A percentile compares a stretch with the other conserved stretches of the same genome.
phyloP scores from a whole-genome alignment of 1,284 basidiomycete species.

The Cutaneotrichosporon cavernicola region DNA sequence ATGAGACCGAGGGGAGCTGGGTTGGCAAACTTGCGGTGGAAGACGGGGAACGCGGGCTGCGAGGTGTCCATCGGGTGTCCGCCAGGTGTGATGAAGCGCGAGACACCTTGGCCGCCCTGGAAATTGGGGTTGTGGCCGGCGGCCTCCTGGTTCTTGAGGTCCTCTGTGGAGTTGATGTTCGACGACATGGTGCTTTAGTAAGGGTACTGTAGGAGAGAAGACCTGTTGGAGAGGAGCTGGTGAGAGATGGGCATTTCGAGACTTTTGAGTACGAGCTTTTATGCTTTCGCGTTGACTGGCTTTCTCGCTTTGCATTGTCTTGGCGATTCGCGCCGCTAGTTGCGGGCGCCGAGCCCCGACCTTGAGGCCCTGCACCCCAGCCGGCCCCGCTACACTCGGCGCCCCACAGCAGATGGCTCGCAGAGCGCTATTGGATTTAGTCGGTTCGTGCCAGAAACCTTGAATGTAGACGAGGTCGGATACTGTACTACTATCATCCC shows the following conservation, averaged over 20 bases:
- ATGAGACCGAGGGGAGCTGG: conserved; percentile 58
- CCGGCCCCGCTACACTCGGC: not conserved
- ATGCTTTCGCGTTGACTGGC: not conserved
- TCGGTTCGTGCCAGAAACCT: not conserved
- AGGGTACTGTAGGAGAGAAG: no score
- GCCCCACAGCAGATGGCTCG: not conserved
- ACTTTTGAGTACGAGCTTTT: not conserved
- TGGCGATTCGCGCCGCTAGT: not conserved
- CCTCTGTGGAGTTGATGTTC: not conserved
- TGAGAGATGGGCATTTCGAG: not conserved
- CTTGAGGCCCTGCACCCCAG: not conserved
- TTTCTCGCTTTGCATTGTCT: not conserved
- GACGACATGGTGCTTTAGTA: no score
- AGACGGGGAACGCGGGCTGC: conserved; percentile 47
- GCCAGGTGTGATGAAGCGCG: conserved; percentile 30
- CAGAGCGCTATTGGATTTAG: not conserved
- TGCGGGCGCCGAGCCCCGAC: no score
- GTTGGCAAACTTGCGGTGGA: conserved; percentile 57
- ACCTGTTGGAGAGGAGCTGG: no score
- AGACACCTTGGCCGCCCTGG: conserved; percentile 21
- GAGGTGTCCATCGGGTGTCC: conserved; percentile 28
- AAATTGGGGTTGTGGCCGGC: conserved; percentile 15
- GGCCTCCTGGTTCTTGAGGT: conserved; percentile 5
- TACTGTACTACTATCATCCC: no score
- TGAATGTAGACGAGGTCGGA: no score